These are phyloP conservation scores for Hyparrhenia diplandra DNA, from an alignment of 176 grass and related monocot species.

Conservation along the genomic window DNA sequence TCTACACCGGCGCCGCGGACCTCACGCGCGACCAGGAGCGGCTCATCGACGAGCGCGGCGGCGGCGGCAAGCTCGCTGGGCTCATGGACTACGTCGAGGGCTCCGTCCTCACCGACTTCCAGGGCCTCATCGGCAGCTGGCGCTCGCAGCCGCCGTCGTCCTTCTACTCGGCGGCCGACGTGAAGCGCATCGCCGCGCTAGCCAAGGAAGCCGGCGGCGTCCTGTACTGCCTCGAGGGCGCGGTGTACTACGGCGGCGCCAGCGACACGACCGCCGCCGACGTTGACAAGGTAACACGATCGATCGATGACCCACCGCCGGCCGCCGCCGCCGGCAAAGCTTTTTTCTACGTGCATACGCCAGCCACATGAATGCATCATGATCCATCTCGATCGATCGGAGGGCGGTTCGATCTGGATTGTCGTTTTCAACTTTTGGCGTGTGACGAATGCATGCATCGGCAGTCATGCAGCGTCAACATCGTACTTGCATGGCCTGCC, in stretches of 20 bases:
- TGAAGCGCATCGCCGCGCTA: slow-evolving; percentile 10
- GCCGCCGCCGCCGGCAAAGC: too few relatives aligned
- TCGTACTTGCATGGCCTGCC: slow-evolving; percentile 16
- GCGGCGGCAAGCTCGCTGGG: slow-evolving; percentile 17
- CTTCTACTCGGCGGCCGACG: slow-evolving; percentile 29
- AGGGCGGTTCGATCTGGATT: too few relatives aligned
- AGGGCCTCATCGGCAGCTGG: slow-evolving; percentile 39
- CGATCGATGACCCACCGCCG: background rate
- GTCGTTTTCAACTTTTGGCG: too few relatives aligned
- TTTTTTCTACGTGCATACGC: too few relatives aligned
- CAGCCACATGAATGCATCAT: too few relatives aligned
- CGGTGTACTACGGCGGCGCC: slow-evolving; percentile 46
- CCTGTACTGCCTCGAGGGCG: slow-evolving; percentile 61
- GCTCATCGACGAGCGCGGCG: slow-evolving; percentile 17
- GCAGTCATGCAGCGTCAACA: background rate
- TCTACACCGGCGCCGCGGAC: slow-evolving; percentile 35
- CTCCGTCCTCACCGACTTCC: slow-evolving; percentile 24
- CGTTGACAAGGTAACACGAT: slow-evolving; percentile 28
- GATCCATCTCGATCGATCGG: too few relatives aligned
- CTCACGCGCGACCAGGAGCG: slow-evolving; percentile 48
- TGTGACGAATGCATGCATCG: background rate
- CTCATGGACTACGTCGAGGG: slow-evolving; percentile 67
- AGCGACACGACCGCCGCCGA: background rate
- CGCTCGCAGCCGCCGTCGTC: slow-evolving; percentile 23
- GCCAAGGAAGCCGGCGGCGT: slow-evolving; percentile 17